Evolutionary conservation across 257 asterid genomes (phyloP), one percentile per base, ranked within the genome.

Genomic region (Anisodus tanguticus): DNA sequence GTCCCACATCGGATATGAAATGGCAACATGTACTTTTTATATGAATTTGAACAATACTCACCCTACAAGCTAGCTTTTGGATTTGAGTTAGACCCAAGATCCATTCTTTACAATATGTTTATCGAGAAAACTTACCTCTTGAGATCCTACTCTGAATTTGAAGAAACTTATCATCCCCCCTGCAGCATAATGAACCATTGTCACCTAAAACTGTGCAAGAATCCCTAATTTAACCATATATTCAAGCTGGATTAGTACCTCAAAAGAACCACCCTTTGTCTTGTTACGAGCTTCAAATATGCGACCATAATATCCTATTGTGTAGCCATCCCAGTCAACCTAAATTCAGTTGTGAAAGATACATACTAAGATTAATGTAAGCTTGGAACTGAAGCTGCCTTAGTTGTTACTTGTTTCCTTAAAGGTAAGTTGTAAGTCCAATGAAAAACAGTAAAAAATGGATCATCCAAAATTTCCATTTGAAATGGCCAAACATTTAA

Each of bases 281-380:
- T 94, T 97, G 94, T 97, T 94, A 72, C 98, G 98, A 88, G 99
- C 99, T 90, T 97, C 99, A 88, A 95, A 97, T 88, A 96, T 96
- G 84, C 98, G 97, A 55, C 99, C 98, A 80, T 97, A 97, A 89
- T 97, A 94, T 76, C 99, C 99, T 78, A 96, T 96, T 13, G 99
- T 94, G 90, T 88, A 96, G 84, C 99, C 99, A 90, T 91, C 99
- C 99, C 99, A 94, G 85, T 96, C 99, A 19, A 96, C 93, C 99
- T 96, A 84, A 83, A 84, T 86, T 69, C 66, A 77, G 89, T 66
- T 83, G 70, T 43, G 49, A 66, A 66, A 83, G 82, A 81, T 60
- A 54, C 53, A 64, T 83, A 22, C 26, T 77, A 13, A 53, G 82
- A 53, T 53, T 53, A 53, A 77, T 31, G 82, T 55, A 26, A 77